phyloP scores from a whole-genome alignment of 257 asterid genomes.

The Plantago elongata region DNA sequence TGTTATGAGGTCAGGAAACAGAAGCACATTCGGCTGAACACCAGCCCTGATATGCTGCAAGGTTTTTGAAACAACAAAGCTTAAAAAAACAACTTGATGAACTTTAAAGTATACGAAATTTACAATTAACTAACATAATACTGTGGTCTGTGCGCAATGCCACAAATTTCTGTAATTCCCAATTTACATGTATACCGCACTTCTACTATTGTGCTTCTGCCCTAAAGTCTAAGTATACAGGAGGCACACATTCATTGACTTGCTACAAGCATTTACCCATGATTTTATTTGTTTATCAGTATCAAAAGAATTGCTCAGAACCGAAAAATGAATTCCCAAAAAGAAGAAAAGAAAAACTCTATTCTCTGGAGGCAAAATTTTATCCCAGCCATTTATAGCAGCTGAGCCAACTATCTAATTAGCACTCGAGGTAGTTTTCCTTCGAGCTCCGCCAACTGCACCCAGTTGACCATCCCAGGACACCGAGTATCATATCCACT shows the following conservation, averaged over 20 bases:
- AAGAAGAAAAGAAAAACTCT: constrained; percentile 19
- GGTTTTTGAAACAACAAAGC: neutral
- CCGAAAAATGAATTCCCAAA: constrained; percentile 22
- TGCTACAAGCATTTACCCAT: constrained; percentile 35
- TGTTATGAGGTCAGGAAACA: neutral
- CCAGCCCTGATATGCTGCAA: neutral
- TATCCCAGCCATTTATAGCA: constrained; percentile 27
- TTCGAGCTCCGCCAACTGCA: constrained; percentile 77
- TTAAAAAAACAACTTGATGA: constrained; percentile 1
- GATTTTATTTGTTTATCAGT: constrained; percentile 24
- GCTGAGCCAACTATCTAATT: constrained; percentile 28
- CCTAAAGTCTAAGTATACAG: constrained; percentile 19
- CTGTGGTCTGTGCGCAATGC: neutral
- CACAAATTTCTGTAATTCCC: constrained; percentile 20
- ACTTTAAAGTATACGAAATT: neutral
- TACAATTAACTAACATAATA: neutral
- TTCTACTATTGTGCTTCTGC: constrained; percentile 23
- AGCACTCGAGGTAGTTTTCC: constrained; percentile 54
- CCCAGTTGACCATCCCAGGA: constrained; percentile 88
- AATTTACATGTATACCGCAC: constrained; percentile 54
- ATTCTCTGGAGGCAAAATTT: constrained; percentile 43
- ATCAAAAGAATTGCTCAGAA: constrained; percentile 25
- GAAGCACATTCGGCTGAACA: neutral
- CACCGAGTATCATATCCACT: constrained; percentile 75
- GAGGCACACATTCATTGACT: constrained; percentile 6